phyloP scores from a whole-genome alignment of 768 basidiomycete genomes.

The Mycena crocata region DNA sequence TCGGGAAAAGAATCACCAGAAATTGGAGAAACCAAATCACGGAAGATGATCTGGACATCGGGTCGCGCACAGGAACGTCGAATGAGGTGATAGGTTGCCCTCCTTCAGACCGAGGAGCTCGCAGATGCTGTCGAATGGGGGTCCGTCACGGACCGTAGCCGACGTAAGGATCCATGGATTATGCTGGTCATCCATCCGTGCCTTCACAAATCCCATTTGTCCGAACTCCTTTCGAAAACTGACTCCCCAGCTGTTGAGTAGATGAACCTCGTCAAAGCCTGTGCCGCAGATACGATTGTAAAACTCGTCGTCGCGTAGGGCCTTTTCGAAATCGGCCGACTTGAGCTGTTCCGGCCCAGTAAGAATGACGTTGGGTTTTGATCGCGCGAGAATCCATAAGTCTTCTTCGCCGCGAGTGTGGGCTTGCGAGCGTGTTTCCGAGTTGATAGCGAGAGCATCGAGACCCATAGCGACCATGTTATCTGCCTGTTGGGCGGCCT shows the following conservation, averaged over 20 bases:
- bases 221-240: conserved; percentile 25
- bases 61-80: background rate
- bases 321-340: conserved; percentile 10
- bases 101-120: background rate
- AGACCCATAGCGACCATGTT: too few relatives aligned
- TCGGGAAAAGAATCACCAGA: too few relatives aligned
- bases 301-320: conserved; percentile 14
- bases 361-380: conserved; percentile 6
- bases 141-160: background rate
- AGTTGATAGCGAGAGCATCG: background rate
- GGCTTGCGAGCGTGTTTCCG: too few relatives aligned
- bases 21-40: too few relatives aligned
- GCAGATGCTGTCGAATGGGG: background rate
- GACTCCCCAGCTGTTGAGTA: conserved; percentile 25
- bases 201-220: conserved; percentile 25
- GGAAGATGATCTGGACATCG: conserved; percentile 1
- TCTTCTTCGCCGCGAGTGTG: conserved; percentile 2
- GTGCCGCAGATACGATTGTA: conserved; percentile 18
- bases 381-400: conserved; percentile 1
- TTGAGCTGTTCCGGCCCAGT: conserved; percentile 26
- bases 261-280: conserved; percentile 30
- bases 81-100: background rate
- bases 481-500: too few relatives aligned
- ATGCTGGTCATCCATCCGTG: background rate
- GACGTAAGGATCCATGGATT: conserved; percentile 2